These are phyloP conservation scores for Neurospora intermedia DNA, from an alignment of 495 filamentous ascomycete species.

Conservation along the genomic window DNA sequence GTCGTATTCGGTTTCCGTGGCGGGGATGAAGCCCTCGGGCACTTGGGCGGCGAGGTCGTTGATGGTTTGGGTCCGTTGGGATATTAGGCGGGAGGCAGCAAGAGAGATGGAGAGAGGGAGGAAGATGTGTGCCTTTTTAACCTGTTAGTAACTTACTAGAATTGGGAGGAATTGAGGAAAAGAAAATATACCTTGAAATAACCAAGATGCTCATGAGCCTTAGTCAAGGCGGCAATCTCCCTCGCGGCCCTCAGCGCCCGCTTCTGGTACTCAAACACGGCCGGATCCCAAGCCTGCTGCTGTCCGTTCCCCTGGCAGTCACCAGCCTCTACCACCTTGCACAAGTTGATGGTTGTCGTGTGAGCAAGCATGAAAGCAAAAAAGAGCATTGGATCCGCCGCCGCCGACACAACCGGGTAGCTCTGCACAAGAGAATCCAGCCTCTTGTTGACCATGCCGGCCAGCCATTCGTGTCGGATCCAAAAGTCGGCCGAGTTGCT, in stretches of 20 bases:
- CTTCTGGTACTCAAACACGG: constrained; percentile 21
- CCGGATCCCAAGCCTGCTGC: background rate
- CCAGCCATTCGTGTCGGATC: constrained; percentile 39
- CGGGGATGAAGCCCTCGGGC: background rate
- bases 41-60: background rate
- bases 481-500: constrained; percentile 27
- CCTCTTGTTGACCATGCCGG: constrained; percentile 28
- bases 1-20: background rate
- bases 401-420: constrained; percentile 23
- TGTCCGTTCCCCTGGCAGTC: background rate
- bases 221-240: constrained; percentile 31
- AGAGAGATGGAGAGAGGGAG: constrained; percentile 15
- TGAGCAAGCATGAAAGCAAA: constrained; percentile 36
- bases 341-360: constrained; percentile 32
- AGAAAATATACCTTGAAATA: constrained; percentile 30
- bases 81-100: constrained; percentile 10
- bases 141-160: background rate
- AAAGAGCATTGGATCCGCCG: constrained; percentile 36
- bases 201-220: constrained; percentile 30
- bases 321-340: constrained; percentile 20
- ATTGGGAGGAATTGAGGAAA: background rate
- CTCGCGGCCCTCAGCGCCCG: constrained; percentile 27
- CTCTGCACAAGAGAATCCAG: constrained; percentile 24
- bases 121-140: constrained; percentile 17
- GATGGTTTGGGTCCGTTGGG: background rate